Conservation (phyloP, 352 stramenopile genomes). For the Phytophthora agathidicida region DNA sequence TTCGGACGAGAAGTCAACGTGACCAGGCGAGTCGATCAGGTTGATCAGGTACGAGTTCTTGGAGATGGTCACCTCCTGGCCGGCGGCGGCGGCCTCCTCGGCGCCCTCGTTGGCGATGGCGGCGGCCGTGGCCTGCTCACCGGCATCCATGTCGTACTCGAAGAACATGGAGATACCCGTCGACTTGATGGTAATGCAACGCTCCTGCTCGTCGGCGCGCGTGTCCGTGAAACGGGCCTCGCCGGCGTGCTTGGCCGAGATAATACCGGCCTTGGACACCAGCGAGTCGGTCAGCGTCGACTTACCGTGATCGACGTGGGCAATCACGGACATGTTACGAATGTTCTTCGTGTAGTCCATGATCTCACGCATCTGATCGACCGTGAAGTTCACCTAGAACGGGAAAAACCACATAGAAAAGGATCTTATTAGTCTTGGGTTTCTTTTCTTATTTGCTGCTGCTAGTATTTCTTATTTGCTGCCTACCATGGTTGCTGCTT, state of each 20-base stretch:
- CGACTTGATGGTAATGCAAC: slow-evolving; percentile 99
- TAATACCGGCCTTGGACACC: slow-evolving; percentile 99
- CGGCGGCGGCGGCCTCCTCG: slow-evolving; percentile 38
- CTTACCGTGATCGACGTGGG: slow-evolving; percentile 99
- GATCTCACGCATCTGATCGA: slow-evolving; percentile 99
- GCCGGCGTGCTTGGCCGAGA: slow-evolving; percentile 98
- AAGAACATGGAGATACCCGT: slow-evolving; percentile 99
- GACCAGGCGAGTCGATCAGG: slow-evolving; percentile 99
- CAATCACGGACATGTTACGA: slow-evolving; percentile 99
- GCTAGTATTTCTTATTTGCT: neutral
- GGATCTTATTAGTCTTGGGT: slow-evolving; percentile 3
- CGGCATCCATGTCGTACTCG: slow-evolving; percentile 98
- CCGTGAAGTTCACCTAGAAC: slow-evolving; percentile 99
- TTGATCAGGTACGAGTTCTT: slow-evolving; percentile 99
- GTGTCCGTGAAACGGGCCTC: slow-evolving; percentile 99
- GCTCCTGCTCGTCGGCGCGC: slow-evolving; percentile 99
- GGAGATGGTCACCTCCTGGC: slow-evolving; percentile 92
- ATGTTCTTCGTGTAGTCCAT: slow-evolving; percentile 99
- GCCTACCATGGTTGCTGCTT: slow-evolving; percentile 61
- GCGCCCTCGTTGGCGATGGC: slow-evolving; percentile 63
- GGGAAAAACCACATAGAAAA: neutral
- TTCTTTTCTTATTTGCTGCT: slow-evolving; percentile 1
- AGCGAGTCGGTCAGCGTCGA: slow-evolving; percentile 99
- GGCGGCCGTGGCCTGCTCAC: slow-evolving; percentile 82
- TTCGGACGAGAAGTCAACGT: slow-evolving; percentile 99